Conservation (phyloP, 202 grass and related monocot species). For the Carex sylvatica region DNA sequence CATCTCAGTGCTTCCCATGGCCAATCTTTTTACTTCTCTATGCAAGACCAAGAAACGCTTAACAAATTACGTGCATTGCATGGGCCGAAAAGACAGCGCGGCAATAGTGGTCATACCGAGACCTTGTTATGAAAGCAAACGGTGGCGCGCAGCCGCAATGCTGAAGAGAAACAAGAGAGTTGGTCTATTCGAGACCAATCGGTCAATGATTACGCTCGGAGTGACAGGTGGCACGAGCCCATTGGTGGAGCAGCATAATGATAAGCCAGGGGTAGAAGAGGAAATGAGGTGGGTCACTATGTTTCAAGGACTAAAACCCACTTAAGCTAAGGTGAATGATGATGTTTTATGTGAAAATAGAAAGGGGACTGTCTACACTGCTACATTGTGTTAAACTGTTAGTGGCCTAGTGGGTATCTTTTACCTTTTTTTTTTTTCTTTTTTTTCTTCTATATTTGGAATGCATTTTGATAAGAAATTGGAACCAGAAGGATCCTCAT, state of each 20-base stretch:
- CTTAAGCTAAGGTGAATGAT: slow-evolving; percentile 23
- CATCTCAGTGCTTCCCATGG: slow-evolving; percentile 17
- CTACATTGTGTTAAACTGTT: neutral
- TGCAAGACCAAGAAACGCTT: slow-evolving; percentile 26
- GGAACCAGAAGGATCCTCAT: neutral
- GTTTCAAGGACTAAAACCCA: slow-evolving; percentile 84
- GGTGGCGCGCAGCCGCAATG: slow-evolving; percentile 15
- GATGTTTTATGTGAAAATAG: slow-evolving; percentile 8
- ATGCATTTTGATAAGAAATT: neutral
- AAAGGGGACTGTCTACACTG: neutral
- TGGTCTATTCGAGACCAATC: slow-evolving; percentile 3
- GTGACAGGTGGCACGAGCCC: neutral
- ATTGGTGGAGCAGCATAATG: slow-evolving; percentile 10
- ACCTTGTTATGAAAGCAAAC: slow-evolving; percentile 10
- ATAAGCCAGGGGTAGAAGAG: neutral
- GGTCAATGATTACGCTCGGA: slow-evolving; percentile 10
- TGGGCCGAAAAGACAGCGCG: slow-evolving; percentile 3
- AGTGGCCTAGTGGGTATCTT: neutral
- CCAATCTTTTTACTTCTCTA: slow-evolving; percentile 12
- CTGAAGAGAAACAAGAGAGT: slow-evolving; percentile 37
- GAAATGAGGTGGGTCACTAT: slow-evolving; percentile 68
- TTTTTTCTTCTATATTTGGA: slow-evolving; percentile 16
- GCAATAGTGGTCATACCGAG: slow-evolving; percentile 28
- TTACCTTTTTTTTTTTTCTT: neutral
- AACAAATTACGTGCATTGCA: slow-evolving; percentile 8